These are phyloP conservation scores for Lablab purpureus DNA, from an alignment of 306 rosid genomes.

Conservation along the genomic window DNA sequence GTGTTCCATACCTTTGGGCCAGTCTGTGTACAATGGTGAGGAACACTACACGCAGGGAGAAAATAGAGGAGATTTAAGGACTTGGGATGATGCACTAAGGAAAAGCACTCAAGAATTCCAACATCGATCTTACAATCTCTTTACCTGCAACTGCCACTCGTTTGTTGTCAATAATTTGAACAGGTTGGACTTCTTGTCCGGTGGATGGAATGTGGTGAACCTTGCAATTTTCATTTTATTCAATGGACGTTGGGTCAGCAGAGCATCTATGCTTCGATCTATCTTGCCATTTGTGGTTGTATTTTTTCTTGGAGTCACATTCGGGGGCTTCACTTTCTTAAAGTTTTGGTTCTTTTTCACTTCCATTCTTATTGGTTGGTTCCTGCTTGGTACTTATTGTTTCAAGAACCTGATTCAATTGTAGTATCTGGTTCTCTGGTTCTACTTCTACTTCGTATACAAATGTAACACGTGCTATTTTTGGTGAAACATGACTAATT, in stretches of 20 bases:
- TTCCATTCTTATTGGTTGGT: slow-evolving; percentile 82
- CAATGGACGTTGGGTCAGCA: slow-evolving; percentile 90
- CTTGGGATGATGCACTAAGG: slow-evolving; percentile 84
- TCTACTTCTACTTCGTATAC: slow-evolving; percentile 43
- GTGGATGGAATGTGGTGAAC: slow-evolving; percentile 97
- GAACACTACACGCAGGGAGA: slow-evolving; percentile 57
- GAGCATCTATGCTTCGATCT: slow-evolving; percentile 62
- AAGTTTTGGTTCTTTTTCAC: slow-evolving; percentile 66
- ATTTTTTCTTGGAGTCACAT: slow-evolving; percentile 67
- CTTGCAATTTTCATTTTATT: slow-evolving; percentile 81
- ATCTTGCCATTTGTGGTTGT: slow-evolving; percentile 71
- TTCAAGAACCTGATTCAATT: slow-evolving; percentile 79
- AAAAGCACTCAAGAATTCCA: slow-evolving; percentile 92
- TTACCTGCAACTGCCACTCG: slow-evolving; percentile 95
- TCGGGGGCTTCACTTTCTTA: slow-evolving; percentile 77
- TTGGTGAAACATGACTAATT: slow-evolving; percentile 8
- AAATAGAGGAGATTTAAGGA: slow-evolving; percentile 56
- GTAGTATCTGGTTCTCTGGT: slow-evolving; percentile 53
- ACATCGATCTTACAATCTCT: slow-evolving; percentile 79
- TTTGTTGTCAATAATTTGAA: slow-evolving; percentile 92
- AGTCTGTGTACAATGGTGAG: slow-evolving; percentile 52
- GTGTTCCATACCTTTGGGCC: slow-evolving; percentile 58
- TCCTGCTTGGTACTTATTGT: slow-evolving; percentile 82
- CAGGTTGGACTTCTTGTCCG: slow-evolving; percentile 70
- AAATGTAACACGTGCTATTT: slow-evolving; percentile 29